Conservation (phyloP, 768 basidiomycete species). For the Macrolepiota fuliginosa region DNA sequence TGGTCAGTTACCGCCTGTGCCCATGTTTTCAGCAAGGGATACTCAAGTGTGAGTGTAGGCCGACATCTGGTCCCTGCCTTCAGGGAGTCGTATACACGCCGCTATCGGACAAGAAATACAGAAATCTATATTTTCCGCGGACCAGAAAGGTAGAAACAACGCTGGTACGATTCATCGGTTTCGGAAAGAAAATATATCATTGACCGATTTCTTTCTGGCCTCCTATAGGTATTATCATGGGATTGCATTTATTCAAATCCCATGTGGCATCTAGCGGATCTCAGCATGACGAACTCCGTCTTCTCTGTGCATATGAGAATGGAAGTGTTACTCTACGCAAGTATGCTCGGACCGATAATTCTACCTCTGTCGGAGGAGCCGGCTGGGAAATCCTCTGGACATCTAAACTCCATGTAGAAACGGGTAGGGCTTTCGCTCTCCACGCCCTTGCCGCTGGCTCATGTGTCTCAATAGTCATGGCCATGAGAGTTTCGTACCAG, state of each 20-base stretch:
- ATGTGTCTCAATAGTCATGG: constrained; percentile 62
- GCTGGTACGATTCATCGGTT: constrained; percentile 41
- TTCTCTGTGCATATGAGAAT: constrained; percentile 82
- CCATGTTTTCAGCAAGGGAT: background rate
- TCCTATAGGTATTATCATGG: constrained; percentile 84
- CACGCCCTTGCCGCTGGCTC: background rate
- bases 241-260: constrained; percentile 61
- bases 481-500: constrained; percentile 67
- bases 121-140: constrained; percentile 32
- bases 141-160: constrained; percentile 50
- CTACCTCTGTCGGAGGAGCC: constrained; percentile 61
- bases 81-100: constrained; percentile 70
- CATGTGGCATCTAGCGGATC: constrained; percentile 25
- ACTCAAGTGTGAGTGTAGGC: constrained; percentile 45
- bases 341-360: constrained; percentile 38
- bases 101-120: constrained; percentile 67
- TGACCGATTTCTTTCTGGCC: background rate
- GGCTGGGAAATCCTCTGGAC: constrained; percentile 78
- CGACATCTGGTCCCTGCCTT: constrained; percentile 84
- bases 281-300: constrained; percentile 42
- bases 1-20: constrained; percentile 40
- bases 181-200: background rate
- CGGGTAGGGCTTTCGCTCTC: constrained; percentile 43
- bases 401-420: constrained; percentile 65
- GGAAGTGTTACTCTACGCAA: constrained; percentile 76